phyloP scores from a whole-genome alignment of 257 asterid species.

The Echium plantagineum region DNA sequence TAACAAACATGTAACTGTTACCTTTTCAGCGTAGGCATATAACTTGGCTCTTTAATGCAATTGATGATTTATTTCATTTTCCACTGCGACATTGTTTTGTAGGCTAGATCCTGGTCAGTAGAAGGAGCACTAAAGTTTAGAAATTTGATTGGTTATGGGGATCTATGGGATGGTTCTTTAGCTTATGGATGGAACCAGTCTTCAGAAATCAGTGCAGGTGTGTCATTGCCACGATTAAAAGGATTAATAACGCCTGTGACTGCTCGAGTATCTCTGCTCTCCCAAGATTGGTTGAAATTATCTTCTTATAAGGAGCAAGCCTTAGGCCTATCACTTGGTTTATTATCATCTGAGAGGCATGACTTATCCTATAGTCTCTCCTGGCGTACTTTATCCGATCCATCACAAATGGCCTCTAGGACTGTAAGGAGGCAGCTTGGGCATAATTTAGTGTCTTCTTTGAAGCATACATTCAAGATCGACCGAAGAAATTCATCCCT shows the following conservation, averaged over 20 bases:
- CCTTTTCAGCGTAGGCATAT: background rate
- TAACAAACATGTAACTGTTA: background rate
- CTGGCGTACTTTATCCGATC: slow-evolving; percentile 79
- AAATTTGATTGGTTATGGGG: slow-evolving; percentile 85
- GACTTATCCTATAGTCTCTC: slow-evolving; percentile 68
- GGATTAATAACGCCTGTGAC: slow-evolving; percentile 48
- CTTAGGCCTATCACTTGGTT: slow-evolving; percentile 65
- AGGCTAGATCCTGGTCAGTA: slow-evolving; percentile 81
- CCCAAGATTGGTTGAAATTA: slow-evolving; percentile 92
- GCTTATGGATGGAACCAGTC: slow-evolving; percentile 81
- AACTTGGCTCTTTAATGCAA: background rate
- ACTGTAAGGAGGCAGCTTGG: slow-evolving; percentile 96
- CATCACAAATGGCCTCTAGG: slow-evolving; percentile 80
- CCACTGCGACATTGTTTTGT: slow-evolving; percentile 21
- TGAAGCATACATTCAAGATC: slow-evolving; percentile 64
- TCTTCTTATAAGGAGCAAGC: slow-evolving; percentile 79
- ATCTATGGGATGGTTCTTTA: slow-evolving; percentile 83
- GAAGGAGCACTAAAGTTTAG: slow-evolving; percentile 69
- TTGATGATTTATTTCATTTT: background rate
- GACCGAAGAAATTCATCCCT: slow-evolving; percentile 67
- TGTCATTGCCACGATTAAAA: slow-evolving; percentile 67
- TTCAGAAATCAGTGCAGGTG: slow-evolving; percentile 67
- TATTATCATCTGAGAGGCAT: slow-evolving; percentile 57
- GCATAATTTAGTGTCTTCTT: slow-evolving; percentile 61
- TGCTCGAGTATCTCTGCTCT: slow-evolving; percentile 61